Base-by-base conservation (phyloP, 2,329 filamentous ascomycete species). In the Colletotrichum sublineola region DNA sequence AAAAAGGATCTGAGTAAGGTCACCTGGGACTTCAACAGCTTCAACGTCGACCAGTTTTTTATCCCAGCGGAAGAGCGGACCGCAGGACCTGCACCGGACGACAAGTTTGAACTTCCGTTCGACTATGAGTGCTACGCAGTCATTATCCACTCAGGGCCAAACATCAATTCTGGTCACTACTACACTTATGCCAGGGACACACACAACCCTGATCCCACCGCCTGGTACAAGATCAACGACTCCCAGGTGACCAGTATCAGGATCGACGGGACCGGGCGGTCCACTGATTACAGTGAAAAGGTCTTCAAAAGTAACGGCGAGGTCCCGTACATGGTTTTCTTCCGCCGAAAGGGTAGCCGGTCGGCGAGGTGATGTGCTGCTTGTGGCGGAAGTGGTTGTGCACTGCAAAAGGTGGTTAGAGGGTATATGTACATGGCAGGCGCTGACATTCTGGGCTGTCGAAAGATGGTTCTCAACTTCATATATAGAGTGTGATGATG, bases 91-190 rank as follows among this genome's bases (percentile, higher is more conserved):
- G 48, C 65, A 1, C 61, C 57, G 6, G 84, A 85, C 69, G 80
- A 77, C 12, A 82, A 83, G 18, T 86, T 87, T 69, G 76, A 77
- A 2, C 82, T 81, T 0, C 92, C 93, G 0, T 94, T 93, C 78
- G 84, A 86, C 6, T 99, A 98, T 81, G 92, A 97, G 78, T 92
- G 93, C 64, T 98, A 97, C 79, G 96, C 92, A 2, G 92, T 98
- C 8, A 89, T 97, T 66, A 87, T 93, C 74, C 95, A 98, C 80
- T 82, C 89, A 5, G 95, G 95, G 31, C 83, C 84, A 1, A 90
- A 87, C 1, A 85, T 93, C 64, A 88, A 89, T 48, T 89, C 89
- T 63, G 95, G 95, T 0, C 95, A 98, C 81, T 98, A 98, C 80
- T 91, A 92, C 65, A 88, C 91, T 4, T 90, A 93, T 70, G 89